Conservation (phyloP, 192 early-diverging fungal species). For the Glomus cerebriforme region DNA sequence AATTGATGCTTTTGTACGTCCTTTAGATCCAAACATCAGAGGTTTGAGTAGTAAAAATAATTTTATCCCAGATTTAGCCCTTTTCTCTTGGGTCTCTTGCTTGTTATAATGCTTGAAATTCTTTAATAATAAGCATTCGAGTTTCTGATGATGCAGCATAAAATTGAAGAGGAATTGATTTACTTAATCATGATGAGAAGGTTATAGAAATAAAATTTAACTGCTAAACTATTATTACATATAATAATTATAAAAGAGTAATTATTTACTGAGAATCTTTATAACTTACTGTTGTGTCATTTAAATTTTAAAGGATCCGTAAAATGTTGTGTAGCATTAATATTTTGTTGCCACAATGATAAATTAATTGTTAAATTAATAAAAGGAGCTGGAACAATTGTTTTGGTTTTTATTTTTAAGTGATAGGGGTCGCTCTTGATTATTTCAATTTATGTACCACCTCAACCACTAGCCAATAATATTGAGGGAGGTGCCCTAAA, state of each 20-base stretch:
- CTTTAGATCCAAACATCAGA: neutral
- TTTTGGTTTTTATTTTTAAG: neutral
- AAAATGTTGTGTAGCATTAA: no score
- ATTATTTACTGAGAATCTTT: no score
- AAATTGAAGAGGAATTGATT: no score
- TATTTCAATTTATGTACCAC: neutral
- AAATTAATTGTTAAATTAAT: neutral
- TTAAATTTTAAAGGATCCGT: no score
- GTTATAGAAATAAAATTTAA: no score
- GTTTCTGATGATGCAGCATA: neutral
- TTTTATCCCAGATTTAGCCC: neutral
- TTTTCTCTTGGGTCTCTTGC: neutral
- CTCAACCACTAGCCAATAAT: neutral
- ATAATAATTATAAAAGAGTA: no score
- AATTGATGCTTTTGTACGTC: neutral
- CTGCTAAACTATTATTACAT: no score
- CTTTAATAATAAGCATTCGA: neutral
- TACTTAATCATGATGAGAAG: no score
- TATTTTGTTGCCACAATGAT: no score
- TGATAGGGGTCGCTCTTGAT: neutral
- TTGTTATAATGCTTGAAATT: neutral
- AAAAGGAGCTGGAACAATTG: neutral
- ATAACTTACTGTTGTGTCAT: no score
- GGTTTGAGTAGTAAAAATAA: neutral
- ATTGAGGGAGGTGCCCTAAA: neutral